Evolutionary conservation across 441 rosid species (phyloP).

Genomic region (Kokia cookei): DNA sequence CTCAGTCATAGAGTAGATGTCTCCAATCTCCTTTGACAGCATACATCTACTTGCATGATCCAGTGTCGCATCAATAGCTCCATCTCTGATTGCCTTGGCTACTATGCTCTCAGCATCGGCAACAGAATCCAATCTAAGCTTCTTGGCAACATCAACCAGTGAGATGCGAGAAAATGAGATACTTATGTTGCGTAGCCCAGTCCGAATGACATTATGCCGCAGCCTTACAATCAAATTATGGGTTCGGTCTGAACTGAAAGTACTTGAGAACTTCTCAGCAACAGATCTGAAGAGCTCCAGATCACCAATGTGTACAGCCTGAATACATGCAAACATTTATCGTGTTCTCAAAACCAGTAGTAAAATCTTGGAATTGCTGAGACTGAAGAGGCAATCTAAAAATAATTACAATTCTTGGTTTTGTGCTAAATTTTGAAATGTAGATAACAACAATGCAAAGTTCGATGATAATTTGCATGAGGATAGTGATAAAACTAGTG

Average conservation of each 20-base stretch:
- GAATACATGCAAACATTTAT: conserved; percentile 2
- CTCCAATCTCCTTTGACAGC: conserved; percentile 72
- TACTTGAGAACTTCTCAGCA: conserved; percentile 61
- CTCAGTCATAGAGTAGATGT: conserved; percentile 69
- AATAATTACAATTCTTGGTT: not conserved
- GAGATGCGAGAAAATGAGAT: conserved; percentile 74
- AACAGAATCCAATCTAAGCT: conserved; percentile 58
- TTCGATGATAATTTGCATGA: not conserved
- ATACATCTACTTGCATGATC: conserved; percentile 61
- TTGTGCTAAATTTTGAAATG: not conserved
- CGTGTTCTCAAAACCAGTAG: not conserved
- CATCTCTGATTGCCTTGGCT: conserved; percentile 67
- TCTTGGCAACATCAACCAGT: conserved; percentile 63
- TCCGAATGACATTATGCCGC: conserved; percentile 74
- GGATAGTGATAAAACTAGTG: not conserved
- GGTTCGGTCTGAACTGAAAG: conserved; percentile 55
- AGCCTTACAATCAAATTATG: conserved; percentile 61
- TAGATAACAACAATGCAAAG: not conserved
- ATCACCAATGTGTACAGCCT: conserved; percentile 79
- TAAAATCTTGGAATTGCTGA: not conserved
- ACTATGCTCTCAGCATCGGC: conserved; percentile 73
- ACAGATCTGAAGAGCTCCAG: conserved; percentile 66
- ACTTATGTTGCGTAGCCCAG: conserved; percentile 68
- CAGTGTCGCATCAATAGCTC: conserved; percentile 64
- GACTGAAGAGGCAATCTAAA: not conserved